Base-by-base conservation (phyloP, 2,329 filamentous ascomycete species). In the Botrytis galanthina region DNA sequence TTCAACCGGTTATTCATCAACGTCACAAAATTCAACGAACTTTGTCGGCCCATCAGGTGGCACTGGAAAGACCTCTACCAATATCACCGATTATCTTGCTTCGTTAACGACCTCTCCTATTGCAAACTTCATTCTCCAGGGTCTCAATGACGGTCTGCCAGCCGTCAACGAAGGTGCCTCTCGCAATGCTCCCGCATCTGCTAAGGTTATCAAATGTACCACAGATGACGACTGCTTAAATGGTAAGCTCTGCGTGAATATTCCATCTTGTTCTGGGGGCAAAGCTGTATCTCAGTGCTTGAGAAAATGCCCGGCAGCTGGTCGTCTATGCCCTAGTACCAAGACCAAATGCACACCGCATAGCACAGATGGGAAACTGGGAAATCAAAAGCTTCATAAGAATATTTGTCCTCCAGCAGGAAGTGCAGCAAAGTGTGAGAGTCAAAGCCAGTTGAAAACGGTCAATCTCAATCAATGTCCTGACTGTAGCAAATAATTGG, bases 1-100 rank as follows among this genome's bases (percentile, higher is more conserved):
- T 20, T 76, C 75, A 46, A 77, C 75, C 1, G 77, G 76, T 6
- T 75, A 74, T 32, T 70, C 75, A 12, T 57, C 68, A 8, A 44
- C 42, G 9, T 60, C 46, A 16, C 18, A 26, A 57, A 73, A 71
- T n/a, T 42, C 22, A 18, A 62, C 69, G 7, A 54, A 71, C 16
- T 71, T 72, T 16, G n/a, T 44, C 7, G 60, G 68, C 2, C 68
- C 72, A 44, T 42, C 51, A 20, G 69, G 20, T 20, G 35, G 20
- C 14, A n/a, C 39, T 8, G 48, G 6, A 44, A 63, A 39, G 29
- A 42, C 6, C 29, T 39, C 59, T 12, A 61, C 37, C 20, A 74
- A 73, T n/a, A 59, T 73, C 10, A 73, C 67, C 7, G 29, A 63
- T 26, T 73, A 73, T 26, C 46, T 73, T 14, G 57, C 67, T n/a